Conservation (phyloP, 371 early-diverging fungal species). For the Rhizopus delemar region DNA sequence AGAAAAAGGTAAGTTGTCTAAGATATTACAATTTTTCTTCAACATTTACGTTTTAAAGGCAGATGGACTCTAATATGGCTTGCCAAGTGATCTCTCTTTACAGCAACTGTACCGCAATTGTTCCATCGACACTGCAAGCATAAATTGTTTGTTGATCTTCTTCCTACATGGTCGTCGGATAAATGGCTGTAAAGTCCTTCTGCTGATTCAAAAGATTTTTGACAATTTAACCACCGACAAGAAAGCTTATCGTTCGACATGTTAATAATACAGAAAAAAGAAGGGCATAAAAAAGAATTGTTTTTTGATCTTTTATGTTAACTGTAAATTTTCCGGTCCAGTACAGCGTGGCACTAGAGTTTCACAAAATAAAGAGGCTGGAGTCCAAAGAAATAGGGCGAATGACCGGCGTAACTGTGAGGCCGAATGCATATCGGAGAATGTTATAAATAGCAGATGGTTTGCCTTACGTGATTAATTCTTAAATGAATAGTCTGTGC, state of each 20-base stretch:
- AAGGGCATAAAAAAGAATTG: neutral
- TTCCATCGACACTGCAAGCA: conserved; percentile 89
- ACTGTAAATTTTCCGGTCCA: too few relatives aligned
- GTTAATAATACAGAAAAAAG: conserved; percentile 3
- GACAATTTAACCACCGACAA: conserved; percentile 58
- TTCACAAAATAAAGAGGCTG: too few relatives aligned
- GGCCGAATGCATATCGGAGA: too few relatives aligned
- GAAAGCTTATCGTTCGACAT: conserved; percentile 14
- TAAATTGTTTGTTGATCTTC: conserved; percentile 87
- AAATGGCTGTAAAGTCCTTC: conserved; percentile 83
- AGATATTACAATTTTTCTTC: conserved; percentile 16
- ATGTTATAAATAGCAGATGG: too few relatives aligned
- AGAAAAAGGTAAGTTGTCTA: neutral
- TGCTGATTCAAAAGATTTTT: conserved; percentile 62
- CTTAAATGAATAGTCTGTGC: too few relatives aligned
- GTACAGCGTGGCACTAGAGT: too few relatives aligned
- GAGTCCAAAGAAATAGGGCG: too few relatives aligned
- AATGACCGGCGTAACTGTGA: too few relatives aligned
- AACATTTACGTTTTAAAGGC: conserved; percentile 79
- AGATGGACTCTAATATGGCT: conserved; percentile 90
- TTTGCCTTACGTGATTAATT: too few relatives aligned
- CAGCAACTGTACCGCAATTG: conserved; percentile 67
- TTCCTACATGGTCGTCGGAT: conserved; percentile 84
- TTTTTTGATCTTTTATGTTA: too few relatives aligned
- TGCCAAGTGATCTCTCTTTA: conserved; percentile 92